Conservation (phyloP, 2,329 filamentous ascomycete genomes). For the Didymella glomerata region DNA sequence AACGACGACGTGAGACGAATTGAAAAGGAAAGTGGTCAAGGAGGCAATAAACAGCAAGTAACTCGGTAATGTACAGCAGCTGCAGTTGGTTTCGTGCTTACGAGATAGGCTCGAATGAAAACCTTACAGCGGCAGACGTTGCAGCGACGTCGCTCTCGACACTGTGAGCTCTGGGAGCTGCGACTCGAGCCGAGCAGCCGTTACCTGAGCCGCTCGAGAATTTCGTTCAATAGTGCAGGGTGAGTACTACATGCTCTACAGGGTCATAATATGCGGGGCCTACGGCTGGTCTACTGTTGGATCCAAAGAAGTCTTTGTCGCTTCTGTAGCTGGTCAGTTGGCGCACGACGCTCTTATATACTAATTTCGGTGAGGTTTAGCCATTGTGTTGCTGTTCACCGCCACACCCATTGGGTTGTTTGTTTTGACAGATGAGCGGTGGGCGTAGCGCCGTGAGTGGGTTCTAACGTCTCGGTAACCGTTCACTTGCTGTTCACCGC, state of each 20-base stretch:
- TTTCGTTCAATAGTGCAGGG: conserved; percentile 8
- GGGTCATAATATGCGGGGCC: neutral
- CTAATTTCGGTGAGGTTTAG: conserved; percentile 8
- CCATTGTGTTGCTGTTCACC: conserved; percentile 18
- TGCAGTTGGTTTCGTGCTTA: neutral
- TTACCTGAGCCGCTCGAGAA: neutral
- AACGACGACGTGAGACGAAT: neutral
- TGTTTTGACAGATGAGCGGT: conserved; percentile 25
- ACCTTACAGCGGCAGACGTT: conserved; percentile 1
- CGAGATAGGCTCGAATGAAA: neutral
- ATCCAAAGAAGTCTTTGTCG: neutral
- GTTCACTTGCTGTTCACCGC: conserved; percentile 23
- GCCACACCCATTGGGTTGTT: conserved; percentile 15
- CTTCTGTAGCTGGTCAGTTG: neutral
- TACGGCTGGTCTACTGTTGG: neutral
- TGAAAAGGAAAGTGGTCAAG: neutral
- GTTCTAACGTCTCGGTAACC: conserved; percentile 20
- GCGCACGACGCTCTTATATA: conserved; percentile 13
- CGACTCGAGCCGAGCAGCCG: neutral
- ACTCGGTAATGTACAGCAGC: neutral
- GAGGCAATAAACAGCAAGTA: neutral
- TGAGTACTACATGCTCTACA: neutral
- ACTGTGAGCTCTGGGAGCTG: neutral
- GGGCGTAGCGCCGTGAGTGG: conserved; percentile 19
- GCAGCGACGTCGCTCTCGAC: neutral